These are phyloP conservation scores for Epichloe aotearoae DNA, from an alignment of 2,329 filamentous ascomycete species.

Conservation along the genomic window DNA sequence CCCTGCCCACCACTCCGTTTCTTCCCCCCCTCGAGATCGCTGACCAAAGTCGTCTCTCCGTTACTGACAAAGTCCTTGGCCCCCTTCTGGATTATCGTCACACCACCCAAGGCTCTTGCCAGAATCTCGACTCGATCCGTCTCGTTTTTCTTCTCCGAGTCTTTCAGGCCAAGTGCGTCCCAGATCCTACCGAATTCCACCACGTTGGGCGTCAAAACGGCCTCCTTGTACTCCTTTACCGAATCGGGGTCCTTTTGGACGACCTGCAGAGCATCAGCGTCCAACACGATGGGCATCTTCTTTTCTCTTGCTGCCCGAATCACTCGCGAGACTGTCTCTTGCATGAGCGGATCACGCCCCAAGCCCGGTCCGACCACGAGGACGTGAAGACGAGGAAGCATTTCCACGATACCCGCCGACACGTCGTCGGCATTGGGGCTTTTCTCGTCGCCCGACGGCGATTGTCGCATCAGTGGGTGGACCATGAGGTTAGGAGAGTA, in stretches of 20 bases:
- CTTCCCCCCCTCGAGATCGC: constrained; percentile 65
- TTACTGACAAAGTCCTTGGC: constrained; percentile 70
- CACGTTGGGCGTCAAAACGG: constrained; percentile 87
- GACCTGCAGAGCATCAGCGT: constrained; percentile 77
- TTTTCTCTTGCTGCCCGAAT: constrained; percentile 63
- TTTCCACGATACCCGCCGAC: constrained; percentile 55
- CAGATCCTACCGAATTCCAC: constrained; percentile 82
- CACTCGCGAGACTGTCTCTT: constrained; percentile 68
- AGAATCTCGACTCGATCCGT: constrained; percentile 48
- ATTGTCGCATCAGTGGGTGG: constrained; percentile 84
- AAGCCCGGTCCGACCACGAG: constrained; percentile 88
- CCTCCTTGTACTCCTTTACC: constrained; percentile 67
- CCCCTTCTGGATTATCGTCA: constrained; percentile 88
- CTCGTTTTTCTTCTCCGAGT: constrained; percentile 21
- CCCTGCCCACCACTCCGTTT: constrained; percentile 93
- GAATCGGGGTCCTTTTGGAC: constrained; percentile 64
- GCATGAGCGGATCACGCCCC: constrained; percentile 80
- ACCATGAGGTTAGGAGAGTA: constrained; percentile 99
- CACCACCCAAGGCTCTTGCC: constrained; percentile 65
- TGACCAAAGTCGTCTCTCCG: constrained; percentile 59
- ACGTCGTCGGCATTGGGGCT: constrained; percentile 43
- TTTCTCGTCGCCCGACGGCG: constrained; percentile 30
- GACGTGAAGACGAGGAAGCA: constrained; percentile 80
- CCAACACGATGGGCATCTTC: constrained; percentile 70
- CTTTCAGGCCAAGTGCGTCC: constrained; percentile 57